These are phyloP conservation scores for Hypholoma fasciculare DNA, from an alignment of 768 basidiomycete genomes.

Conservation along the genomic window DNA sequence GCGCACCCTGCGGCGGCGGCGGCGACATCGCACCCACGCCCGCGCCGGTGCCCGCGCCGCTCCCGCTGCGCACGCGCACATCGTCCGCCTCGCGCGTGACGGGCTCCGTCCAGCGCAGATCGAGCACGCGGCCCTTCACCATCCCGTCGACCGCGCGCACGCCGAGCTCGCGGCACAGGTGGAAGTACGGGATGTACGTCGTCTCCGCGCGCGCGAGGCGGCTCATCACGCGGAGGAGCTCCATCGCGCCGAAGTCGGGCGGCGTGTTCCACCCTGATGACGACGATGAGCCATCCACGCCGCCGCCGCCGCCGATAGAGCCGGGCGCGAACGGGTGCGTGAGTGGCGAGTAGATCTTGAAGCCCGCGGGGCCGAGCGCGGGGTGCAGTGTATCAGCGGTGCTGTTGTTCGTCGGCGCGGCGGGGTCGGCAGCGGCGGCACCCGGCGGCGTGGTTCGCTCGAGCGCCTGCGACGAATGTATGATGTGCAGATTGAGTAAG, in stretches of 20 bases:
- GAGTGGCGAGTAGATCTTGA: conserved; percentile 57
- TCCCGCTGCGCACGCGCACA: conserved; percentile 13
- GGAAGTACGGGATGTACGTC: conserved; percentile 73
- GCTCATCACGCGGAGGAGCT: conserved; percentile 80
- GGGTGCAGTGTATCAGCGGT: conserved; percentile 56
- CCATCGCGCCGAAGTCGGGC: conserved; percentile 72
- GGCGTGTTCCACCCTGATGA: conserved; percentile 20
- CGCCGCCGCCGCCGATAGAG: conserved; percentile 29
- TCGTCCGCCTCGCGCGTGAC: conserved; percentile 53
- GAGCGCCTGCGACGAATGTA: conserved; percentile 72
- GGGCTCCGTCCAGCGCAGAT: conserved; percentile 75
- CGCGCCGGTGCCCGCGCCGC: background rate
- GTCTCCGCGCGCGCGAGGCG: conserved; percentile 66
- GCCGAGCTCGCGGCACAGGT: conserved; percentile 81
- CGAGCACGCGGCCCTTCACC: conserved; percentile 75
- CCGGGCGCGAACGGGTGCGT: conserved; percentile 24
- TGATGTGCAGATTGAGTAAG: conserved; percentile 82
- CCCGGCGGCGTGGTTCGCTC: conserved; percentile 22
- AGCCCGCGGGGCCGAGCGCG: conserved; percentile 59
- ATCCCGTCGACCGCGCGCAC: conserved; percentile 83
- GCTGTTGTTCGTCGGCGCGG: conserved; percentile 33
- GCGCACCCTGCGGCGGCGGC: background rate
- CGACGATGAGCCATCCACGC: conserved; percentile 34
- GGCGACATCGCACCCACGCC: background rate
- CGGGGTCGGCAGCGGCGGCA: conserved; percentile 25